Base-by-base conservation (phyloP, 768 basidiomycete species). In the Lyophyllum semitale region DNA sequence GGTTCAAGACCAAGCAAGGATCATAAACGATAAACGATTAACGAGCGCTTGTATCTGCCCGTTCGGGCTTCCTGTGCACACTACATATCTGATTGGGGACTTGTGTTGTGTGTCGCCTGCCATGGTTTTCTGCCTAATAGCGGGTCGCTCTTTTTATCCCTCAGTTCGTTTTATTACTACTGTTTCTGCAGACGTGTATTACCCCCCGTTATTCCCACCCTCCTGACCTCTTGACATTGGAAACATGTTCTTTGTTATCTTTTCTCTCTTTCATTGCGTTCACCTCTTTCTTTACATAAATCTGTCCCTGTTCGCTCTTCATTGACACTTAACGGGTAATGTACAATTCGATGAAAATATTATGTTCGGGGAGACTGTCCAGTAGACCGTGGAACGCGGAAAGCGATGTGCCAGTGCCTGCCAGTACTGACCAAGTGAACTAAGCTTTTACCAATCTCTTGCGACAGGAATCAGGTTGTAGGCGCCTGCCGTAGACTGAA, bases 1-100 rank as follows among this genome's bases (percentile, higher is more conserved):
- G 90, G 49, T 91, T 91, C 80, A 88, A 80, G 75, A 87, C 75
- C 46, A 89, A 88, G 69, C 84, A 85, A 53, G 60, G 70, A 32
- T 71, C 76, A 68, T 81, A 65, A 74, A 51, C 8, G 20, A 23
- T 40, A 22, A 11, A 2, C 30, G 22, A 9, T 35, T 7, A 18
- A 13, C 12, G 33, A 25, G 22, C 17, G 18, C 2, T 22, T 18
- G 2, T n/a, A 38, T 35, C 22, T 17, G 25, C 12, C 25, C 26
- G 15, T 11, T 30, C 32, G 40, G 51, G n/a, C 38, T 40, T 27
- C 41, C 38, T 17, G 22, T 44, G 23, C 51, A 29, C 44, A 38
- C 25, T 23, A 48, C 48, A 30, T 49, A 32, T 23, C 41, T 44
- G 29, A 47, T 38, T 30, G 20, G 54, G 33, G 15, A 27, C 27